Evolutionary conservation across 352 stramenopile genomes (phyloP), one percentile per base, ranked within the genome.

Genomic region (Pythium dissotocum): DNA sequence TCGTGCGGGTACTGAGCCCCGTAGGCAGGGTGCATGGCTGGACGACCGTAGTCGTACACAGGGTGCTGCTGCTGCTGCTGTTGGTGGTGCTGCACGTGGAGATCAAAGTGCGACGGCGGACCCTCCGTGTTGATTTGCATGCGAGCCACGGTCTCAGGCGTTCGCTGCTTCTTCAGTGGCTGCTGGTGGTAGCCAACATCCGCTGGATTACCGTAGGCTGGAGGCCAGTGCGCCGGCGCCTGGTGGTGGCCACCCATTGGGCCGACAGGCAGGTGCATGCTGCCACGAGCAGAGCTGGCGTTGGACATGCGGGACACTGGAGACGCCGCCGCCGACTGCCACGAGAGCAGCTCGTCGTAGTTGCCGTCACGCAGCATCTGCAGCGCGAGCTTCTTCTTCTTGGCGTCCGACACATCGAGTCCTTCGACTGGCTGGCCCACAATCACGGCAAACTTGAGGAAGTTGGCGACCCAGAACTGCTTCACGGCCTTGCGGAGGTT

Each of bases 391-490:
- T 95, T 95, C 58, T 81, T 82, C 75, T 95, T 95, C 80, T 92
- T 94, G 53, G 79, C 73, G 71, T 93, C 82, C 24, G 87, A 91
- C 44, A 93, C 74, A 59, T 94, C 84, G 26, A 94, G 72, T 0
- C 87, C 85, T 33, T 87, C 72, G 24, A 95, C 84, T 1, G 81
- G 73, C 71, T 95, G 87, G 16, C 83, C 87, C 9, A 94, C 75
- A 8, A 89, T 71, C 26, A 95, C 77, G 4, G 87, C 82, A 54
- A 95, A 90, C 67, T 92, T 93, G 64, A 95, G 73, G 61, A 95
- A 92, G 61, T 92, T 93, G 71, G 66, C 69, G 36, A 93, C 84
- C 87, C 87, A 95, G 57, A 95, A 95, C 73, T 95, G 84, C 69
- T 91, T 83, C 53, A 94, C 87, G 6, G 87, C 87, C 38, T 86